Base-by-base conservation (phyloP, 257 asterid genomes). In the Cynanchum wilfordii region DNA sequence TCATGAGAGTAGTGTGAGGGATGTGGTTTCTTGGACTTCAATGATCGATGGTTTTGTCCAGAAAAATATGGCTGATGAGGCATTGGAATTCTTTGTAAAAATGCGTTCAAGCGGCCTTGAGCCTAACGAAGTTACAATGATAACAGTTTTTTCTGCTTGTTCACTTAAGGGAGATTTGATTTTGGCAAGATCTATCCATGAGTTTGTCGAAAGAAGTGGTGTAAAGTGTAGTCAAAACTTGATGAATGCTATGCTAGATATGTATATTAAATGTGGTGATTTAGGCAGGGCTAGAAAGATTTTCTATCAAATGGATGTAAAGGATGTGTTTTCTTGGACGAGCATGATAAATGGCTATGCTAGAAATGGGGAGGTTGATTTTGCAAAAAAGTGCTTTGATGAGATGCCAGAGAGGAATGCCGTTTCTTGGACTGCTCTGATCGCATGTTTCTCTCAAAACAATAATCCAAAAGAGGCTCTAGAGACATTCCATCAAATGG, bases 11-110 rank as follows among this genome's bases (percentile, higher is more conserved):
- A 79, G 57, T 73, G 73, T 57, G 10, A 89, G 72, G 57, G 97
- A 92, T 79, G 97, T 92, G 76, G 87, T 92, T 71, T 83, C 96
- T 68, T 92, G 97, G 97, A 89, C 97, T 75, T 80, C 90, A 36
- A 73, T 91, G 78, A 91, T 91, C 55, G 86, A 83, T 81, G 97
- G 95, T 44, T 76, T 75, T 76, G 88, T 86, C 73, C 86, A 75
- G 66, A 85, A 79, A 54, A 80, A 47, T 36, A 78, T 86, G 90
- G 82, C 75, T 69, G 93, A 88, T 69, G 91, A 87, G 59, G 97
- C 95, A 0, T 66, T 91, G 84, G 66, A 66, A 72, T n/a, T 89
- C 81, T 91, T 91, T 68, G 85, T 72, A 71, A 79, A 82, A 83
- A 91, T 91, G 96, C 55, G 86, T 78, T 77, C 50, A 11, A 78